Base-by-base conservation (phyloP, 352 stramenopile genomes). In the Phytophthora cactorum region DNA sequence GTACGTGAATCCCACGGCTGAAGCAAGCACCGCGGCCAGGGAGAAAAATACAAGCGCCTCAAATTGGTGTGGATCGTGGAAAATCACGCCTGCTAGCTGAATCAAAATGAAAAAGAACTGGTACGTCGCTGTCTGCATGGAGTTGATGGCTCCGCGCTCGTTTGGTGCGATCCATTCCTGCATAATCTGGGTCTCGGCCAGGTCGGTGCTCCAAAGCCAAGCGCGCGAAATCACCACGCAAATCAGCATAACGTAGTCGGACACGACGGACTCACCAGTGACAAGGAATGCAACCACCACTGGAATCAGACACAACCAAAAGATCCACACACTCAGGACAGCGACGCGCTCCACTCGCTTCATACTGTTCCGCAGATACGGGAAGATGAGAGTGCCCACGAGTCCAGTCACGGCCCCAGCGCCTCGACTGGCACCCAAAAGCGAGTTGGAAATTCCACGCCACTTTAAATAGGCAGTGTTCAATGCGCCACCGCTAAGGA, bases 111-210 rank as follows among this genome's bases (percentile, higher is more conserved):
- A 89, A 58, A 84, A 90, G 59, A 89, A 75, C 64, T 91, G 81
- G 55, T 74, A 87, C 53, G 77, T 77, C 29, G 82, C 82, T 0
- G 73, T 88, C 52, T 91, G 82, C 79, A 91, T 89, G 9, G 79
- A 67, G 66, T 88, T 88, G 76, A 89, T 88, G 22, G 73, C 60
- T 34, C 80, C 78, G 36, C 81, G 80, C 7, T 77, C 68, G 52
- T 77, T 67, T 12, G 76, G 70, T n/a, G 79, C 69, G 54, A 89
- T 82, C 77, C 78, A 88, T 68, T 90, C 82, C 58, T 90, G 82
- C 81, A 89, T 89, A 54, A 88, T 81, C 71, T 91, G 82, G 27
- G 79, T 88, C 67, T 89, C 79, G 6, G 77, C 81, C n/a, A 91
- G 53, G 53, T 89, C 81, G 7, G 63, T 69, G 29, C 57, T 83